phyloP scores from a whole-genome alignment of 2,329 filamentous ascomycete genomes.

The Elsinoe perseae region DNA sequence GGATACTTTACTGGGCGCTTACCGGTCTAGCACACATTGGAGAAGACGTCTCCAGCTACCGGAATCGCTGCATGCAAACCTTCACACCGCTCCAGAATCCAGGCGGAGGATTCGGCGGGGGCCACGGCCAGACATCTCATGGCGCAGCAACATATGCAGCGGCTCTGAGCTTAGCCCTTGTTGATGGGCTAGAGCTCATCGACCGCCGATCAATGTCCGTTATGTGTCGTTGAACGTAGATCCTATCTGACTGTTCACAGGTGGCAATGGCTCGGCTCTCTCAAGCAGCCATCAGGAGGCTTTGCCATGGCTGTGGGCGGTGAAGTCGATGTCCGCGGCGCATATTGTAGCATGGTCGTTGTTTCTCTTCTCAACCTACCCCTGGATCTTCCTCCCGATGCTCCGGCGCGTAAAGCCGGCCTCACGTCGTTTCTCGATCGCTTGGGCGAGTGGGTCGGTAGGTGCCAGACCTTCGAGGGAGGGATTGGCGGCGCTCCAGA shows the following conservation, averaged over 20 bases:
- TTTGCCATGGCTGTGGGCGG: slow-evolving; percentile 80
- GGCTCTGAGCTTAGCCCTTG: slow-evolving; percentile 67
- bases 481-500: slow-evolving; percentile 80
- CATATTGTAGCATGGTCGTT: slow-evolving; percentile 82
- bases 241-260: slow-evolving; percentile 29
- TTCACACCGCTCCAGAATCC: slow-evolving; percentile 74
- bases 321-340: slow-evolving; percentile 89
- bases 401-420: slow-evolving; percentile 58
- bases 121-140: slow-evolving; percentile 85
- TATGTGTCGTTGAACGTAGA: slow-evolving; percentile 2
- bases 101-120: slow-evolving; percentile 81
- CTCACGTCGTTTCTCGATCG: slow-evolving; percentile 60
- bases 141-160: slow-evolving; percentile 83
- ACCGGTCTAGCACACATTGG: slow-evolving; percentile 68
- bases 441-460: slow-evolving; percentile 69
- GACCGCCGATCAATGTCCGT: slow-evolving; percentile 67
- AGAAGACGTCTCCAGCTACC: slow-evolving; percentile 60
- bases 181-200: slow-evolving; percentile 67
- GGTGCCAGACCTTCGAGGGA: slow-evolving; percentile 93
- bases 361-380: slow-evolving; percentile 79
- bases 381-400: slow-evolving; percentile 64
- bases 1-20: slow-evolving; percentile 91
- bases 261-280: slow-evolving; percentile 78
- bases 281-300: slow-evolving; percentile 85
- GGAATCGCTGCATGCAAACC: slow-evolving; percentile 58